Percentiles rank a stretch among this genome's conserved stretches.
These are phyloP conservation scores for Rubus parviflorus DNA, from an alignment of 306 rosid species.

Conservation along the genomic window DNA sequence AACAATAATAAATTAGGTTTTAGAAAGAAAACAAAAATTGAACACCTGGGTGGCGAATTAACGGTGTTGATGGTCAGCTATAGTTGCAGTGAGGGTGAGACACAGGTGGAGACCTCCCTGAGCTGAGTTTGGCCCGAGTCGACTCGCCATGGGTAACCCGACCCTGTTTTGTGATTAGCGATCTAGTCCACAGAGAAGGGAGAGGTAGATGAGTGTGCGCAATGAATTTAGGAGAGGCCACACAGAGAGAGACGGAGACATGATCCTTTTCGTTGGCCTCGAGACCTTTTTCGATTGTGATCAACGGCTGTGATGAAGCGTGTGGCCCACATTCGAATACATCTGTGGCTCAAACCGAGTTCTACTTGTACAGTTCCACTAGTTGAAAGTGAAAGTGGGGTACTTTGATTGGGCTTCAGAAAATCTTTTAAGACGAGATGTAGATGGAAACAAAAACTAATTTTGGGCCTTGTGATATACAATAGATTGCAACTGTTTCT, in stretches of 20 bases:
- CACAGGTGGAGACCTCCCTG: neutral
- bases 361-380: too few relatives aligned
- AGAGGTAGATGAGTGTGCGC: slow-evolving; percentile 18
- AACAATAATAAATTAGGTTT: slow-evolving; percentile 4
- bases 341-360: neutral
- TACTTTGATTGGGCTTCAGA: too few relatives aligned
- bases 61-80: slow-evolving; percentile 15
- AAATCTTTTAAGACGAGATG: too few relatives aligned
- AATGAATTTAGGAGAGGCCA: slow-evolving; percentile 6
- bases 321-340: neutral
- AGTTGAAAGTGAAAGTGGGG: too few relatives aligned
- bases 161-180: slow-evolving; percentile 24
- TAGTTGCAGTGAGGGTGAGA: slow-evolving; percentile 11
- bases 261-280: neutral
- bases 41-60: slow-evolving; percentile 42
- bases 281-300: neutral
- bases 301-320: slow-evolving; percentile 16
- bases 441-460: too few relatives aligned
- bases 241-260: neutral
- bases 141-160: slow-evolving; percentile 25
- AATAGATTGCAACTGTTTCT: too few relatives aligned
- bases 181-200: slow-evolving; percentile 26
- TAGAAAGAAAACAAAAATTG: slow-evolving; percentile 1
- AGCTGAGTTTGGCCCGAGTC: slow-evolving; percentile 17
- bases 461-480: too few relatives aligned